phyloP scores from a whole-genome alignment of 768 basidiomycete species.

The Trametes gibbosa region DNA sequence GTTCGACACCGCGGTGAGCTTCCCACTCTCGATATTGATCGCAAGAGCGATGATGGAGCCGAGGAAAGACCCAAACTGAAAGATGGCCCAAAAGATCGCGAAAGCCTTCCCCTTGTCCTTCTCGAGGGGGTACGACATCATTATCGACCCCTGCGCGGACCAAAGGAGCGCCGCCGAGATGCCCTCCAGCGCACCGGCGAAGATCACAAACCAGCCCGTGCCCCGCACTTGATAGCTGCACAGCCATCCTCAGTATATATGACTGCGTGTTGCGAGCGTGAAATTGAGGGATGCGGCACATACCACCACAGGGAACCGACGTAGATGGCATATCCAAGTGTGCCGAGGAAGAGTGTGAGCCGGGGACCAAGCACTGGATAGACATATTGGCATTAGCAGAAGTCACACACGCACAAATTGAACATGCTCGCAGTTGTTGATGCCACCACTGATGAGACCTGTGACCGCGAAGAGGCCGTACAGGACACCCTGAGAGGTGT shows the following conservation, averaged over 20 bases:
- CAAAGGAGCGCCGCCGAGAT: conserved; percentile 50
- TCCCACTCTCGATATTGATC: conserved; percentile 36
- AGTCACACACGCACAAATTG: background rate
- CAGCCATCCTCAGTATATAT: background rate
- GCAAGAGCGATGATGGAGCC: conserved; percentile 44
- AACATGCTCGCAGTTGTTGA: conserved; percentile 31
- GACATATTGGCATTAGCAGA: background rate
- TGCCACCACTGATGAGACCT: conserved; percentile 39
- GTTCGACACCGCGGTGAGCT: conserved; percentile 35
- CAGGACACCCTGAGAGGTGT: conserved; percentile 41
- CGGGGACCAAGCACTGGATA: conserved; percentile 43
- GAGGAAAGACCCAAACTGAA: conserved; percentile 43
- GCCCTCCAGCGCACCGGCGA: conserved; percentile 50
- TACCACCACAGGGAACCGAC: conserved; percentile 46
- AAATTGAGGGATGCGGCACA: conserved; percentile 7
- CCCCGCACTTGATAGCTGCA: conserved; percentile 37
- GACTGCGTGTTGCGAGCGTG: background rate
- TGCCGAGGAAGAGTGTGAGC: conserved; percentile 48
- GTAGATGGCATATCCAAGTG: conserved; percentile 51
- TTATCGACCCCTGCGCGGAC: conserved; percentile 50
- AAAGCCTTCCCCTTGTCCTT: conserved; percentile 54
- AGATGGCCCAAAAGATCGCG: conserved; percentile 51
- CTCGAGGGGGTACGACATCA: conserved; percentile 57
- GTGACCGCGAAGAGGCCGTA: conserved; percentile 43
- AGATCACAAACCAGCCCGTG: conserved; percentile 44